Percentiles rank a stretch among this genome's conserved stretches.
These are phyloP conservation scores for Linnemannia hyalina DNA, from an alignment of 192 early-diverging fungal genomes.

Conservation along the genomic window DNA sequence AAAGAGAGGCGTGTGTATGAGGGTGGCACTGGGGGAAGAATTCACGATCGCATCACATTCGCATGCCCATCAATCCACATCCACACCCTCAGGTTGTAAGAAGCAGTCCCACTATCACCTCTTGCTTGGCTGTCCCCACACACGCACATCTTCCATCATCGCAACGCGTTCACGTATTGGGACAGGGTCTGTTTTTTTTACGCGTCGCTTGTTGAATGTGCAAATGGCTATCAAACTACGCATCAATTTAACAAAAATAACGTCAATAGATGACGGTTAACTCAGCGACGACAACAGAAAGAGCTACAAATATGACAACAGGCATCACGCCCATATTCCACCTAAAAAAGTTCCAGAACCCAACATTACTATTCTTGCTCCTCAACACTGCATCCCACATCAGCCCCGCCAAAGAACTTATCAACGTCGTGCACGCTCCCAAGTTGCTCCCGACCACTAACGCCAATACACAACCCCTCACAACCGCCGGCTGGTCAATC, in stretches of 20 bases:
- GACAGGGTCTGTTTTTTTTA: too few species aligned
- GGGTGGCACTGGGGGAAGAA: background rate
- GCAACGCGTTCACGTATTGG: too few species aligned
- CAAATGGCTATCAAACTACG: too few species aligned
- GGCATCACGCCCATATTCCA: conserved; percentile 71
- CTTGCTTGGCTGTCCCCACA: too few species aligned
- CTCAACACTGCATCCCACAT: conserved; percentile 68
- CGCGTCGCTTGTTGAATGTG: too few species aligned
- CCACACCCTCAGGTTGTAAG: background rate
- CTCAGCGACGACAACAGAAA: conserved; percentile 62
- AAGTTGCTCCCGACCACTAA: conserved; percentile 82
- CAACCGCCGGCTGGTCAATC: conserved; percentile 31
- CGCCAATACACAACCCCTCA: conserved; percentile 72
- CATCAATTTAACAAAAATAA: too few species aligned
- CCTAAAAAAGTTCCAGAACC: conserved; percentile 63
- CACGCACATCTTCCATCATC: too few species aligned
- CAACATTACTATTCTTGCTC: conserved; percentile 56
- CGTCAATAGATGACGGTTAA: conserved; percentile 44
- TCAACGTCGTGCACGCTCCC: conserved; percentile 79
- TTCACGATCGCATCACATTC: conserved; percentile 5
- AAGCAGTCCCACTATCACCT: background rate
- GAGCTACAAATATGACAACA: conserved; percentile 56
- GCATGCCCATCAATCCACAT: background rate
- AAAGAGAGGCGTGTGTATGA: background rate
- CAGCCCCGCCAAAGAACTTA: conserved; percentile 82